A percentile compares a stretch with the other conserved stretches of the same genome.
Evolutionary conservation across 2,329 filamentous ascomycete genomes (phyloP).

Genomic region (Diaporthe citrichinensis): DNA sequence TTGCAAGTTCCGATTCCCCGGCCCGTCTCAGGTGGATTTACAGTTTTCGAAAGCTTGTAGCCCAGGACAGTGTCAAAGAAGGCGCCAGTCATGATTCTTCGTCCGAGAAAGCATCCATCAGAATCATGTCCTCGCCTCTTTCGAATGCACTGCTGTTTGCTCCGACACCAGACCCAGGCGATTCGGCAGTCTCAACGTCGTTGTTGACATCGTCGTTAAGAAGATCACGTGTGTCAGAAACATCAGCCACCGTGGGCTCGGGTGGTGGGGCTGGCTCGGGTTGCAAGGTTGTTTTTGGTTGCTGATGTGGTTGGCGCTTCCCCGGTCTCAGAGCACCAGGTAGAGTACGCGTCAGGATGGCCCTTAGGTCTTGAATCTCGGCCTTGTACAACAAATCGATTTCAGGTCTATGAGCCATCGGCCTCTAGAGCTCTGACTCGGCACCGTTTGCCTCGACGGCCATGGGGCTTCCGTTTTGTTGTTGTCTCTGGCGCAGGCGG

Average conservation of each 20-base stretch:
- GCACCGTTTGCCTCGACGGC: conserved; percentile 68
- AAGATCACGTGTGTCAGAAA: no score
- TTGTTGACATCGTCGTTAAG: neutral
- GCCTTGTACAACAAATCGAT: neutral
- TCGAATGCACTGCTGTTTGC: neutral
- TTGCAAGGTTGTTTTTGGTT: neutral
- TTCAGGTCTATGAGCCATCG: neutral
- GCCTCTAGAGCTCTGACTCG: conserved; percentile 66
- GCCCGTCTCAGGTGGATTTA: neutral
- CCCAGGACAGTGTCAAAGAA: neutral
- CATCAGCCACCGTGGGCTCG: neutral
- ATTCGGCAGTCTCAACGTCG: neutral
- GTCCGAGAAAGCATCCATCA: no score
- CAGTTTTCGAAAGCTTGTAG: neutral
- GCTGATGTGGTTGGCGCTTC: neutral
- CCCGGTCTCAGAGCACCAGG: neutral
- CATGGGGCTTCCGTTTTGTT: conserved; percentile 71
- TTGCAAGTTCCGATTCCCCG: neutral
- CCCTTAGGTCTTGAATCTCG: neutral
- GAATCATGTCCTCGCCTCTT: neutral
- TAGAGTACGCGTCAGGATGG: neutral
- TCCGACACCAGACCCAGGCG: neutral
- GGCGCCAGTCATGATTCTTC: neutral
- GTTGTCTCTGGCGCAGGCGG: conserved; percentile 59
- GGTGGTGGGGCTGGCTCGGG: neutral